Evolutionary conservation across 2,329 filamentous ascomycete species (phyloP).

Genomic region (Onygenales sp.): DNA sequence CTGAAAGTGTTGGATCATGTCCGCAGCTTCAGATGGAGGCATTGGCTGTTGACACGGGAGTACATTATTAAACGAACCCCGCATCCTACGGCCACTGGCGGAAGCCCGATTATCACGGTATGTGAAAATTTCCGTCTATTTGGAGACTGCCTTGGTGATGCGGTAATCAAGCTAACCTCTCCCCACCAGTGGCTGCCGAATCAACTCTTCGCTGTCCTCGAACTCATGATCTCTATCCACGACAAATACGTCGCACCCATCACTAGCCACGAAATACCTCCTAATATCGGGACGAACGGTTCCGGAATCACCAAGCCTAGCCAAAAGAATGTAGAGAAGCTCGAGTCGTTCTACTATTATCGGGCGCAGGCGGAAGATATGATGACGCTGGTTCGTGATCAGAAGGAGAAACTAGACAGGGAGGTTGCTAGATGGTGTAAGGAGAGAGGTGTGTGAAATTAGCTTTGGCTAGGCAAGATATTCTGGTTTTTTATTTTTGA

Average conservation of each 20-base stretch:
- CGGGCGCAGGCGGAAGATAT: conserved; percentile 21
- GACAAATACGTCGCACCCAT: conserved; percentile 26
- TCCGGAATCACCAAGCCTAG: conserved; percentile 6
- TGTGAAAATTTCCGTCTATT: conserved; percentile 8
- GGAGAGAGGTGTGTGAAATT: conserved; percentile 31
- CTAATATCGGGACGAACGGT: conserved; percentile 3
- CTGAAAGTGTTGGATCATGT: conserved; percentile 39
- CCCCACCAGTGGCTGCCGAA: conserved; percentile 36
- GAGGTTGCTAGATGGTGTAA: conserved; percentile 39
- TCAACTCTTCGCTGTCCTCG: conserved; percentile 40
- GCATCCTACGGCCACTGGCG: conserved; percentile 40
- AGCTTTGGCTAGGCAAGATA: not conserved
- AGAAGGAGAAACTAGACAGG: conserved; percentile 28
- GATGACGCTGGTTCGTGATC: conserved; percentile 24
- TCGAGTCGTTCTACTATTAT: conserved; percentile 16
- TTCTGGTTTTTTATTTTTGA: too few species aligned
- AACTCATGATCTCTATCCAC: conserved; percentile 38
- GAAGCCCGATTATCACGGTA: conserved; percentile 40
- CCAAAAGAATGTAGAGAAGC: conserved; percentile 8
- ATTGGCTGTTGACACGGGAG: conserved; percentile 40
- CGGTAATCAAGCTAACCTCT: not conserved
- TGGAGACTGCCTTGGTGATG: not conserved
- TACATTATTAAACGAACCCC: conserved; percentile 39
- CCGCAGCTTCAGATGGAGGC: conserved; percentile 41
- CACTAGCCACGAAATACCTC: conserved; percentile 16